These are phyloP conservation scores for Exophiala mesophila DNA, from an alignment of 2,329 filamentous ascomycete species.

Conservation along the genomic window DNA sequence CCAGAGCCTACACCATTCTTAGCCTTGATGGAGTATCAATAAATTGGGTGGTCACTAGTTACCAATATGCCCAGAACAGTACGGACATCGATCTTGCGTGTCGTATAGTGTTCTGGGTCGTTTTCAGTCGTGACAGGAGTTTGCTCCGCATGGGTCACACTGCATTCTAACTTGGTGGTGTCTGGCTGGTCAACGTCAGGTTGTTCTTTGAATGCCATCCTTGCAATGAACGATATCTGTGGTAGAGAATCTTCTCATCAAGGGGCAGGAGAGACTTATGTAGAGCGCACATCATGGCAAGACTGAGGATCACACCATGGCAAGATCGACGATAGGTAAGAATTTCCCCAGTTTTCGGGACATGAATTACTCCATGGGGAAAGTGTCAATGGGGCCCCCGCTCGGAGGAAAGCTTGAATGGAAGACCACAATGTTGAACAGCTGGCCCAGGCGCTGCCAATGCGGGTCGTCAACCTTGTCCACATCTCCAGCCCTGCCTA, in stretches of 20 bases:
- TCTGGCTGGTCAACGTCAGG: neutral
- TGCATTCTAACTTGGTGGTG: constrained; percentile 2
- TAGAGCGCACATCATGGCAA: neutral
- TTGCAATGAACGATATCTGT: neutral
- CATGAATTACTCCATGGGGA: constrained; percentile 4
- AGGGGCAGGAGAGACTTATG: neutral
- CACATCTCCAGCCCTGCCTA: neutral
- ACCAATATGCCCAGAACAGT: constrained; percentile 9
- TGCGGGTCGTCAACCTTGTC: neutral
- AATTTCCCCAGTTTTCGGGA: neutral
- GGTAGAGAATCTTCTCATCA: neutral
- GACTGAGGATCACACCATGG: no score
- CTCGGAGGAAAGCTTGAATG: neutral
- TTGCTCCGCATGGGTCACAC: neutral
- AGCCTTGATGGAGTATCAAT: neutral
- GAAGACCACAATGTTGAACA: neutral
- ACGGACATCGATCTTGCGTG: constrained; percentile 5
- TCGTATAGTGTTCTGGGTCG: neutral
- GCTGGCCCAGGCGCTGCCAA: neutral
- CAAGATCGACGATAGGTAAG: neutral
- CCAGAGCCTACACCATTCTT: constrained; percentile 9
- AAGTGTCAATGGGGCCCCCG: neutral
- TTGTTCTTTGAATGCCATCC: constrained; percentile 1
- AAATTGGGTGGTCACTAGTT: neutral
- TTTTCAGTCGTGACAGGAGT: neutral